A percentile compares a stretch with the other conserved stretches of the same genome.
These are phyloP conservation scores for Orobanche coerulescens DNA, from an alignment of 257 asterid species.

Conservation along the genomic window DNA sequence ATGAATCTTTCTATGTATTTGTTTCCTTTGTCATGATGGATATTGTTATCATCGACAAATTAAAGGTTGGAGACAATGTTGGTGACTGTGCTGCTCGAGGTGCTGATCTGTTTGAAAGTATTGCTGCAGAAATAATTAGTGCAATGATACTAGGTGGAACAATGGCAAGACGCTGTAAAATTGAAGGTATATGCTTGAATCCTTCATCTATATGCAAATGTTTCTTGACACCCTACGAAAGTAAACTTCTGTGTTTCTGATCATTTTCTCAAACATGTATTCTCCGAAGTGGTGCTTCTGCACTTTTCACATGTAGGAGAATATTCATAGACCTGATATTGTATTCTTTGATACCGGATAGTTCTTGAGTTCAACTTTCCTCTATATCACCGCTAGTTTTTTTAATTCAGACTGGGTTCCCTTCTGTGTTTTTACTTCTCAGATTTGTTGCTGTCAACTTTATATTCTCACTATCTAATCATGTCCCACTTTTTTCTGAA, in stretches of 20 bases:
- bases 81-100: conserved; percentile 99
- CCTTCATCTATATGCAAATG: conserved; percentile 9
- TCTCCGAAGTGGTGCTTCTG: neutral
- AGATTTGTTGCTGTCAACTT: neutral
- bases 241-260: neutral
- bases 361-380: conserved; percentile 10
- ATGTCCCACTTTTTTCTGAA: neutral
- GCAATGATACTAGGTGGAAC: conserved; percentile 99
- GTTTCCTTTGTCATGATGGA: neutral
- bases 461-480: neutral
- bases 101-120: conserved; percentile 97
- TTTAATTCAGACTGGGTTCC: neutral
- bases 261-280: conserved; percentile 13
- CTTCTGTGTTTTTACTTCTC: neutral
- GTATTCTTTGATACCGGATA: neutral
- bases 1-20: neutral
- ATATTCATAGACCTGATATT: conserved; percentile 1
- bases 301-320: neutral
- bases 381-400: conserved; percentile 6
- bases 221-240: neutral
- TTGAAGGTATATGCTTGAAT: conserved; percentile 52
- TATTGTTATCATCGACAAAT: conserved; percentile 22
- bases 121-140: conserved; percentile 96
- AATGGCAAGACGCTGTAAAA: conserved; percentile 89
- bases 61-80: conserved; percentile 95